phyloP scores from a whole-genome alignment of 83 land plant species.

The Diphasiastrum complanatum region DNA sequence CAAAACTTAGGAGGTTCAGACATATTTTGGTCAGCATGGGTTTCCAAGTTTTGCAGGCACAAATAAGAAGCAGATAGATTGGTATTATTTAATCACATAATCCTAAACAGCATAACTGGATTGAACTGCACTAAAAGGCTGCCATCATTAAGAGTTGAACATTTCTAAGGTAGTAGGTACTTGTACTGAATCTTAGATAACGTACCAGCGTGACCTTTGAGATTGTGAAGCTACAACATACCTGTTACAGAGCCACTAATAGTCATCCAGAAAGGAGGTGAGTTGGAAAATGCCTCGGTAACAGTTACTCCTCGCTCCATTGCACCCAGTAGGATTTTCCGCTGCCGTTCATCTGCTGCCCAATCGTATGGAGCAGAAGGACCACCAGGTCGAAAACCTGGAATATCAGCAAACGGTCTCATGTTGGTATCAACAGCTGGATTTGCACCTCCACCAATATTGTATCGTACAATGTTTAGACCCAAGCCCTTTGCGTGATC shows the following conservation, averaged over 20 bases:
- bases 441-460: slow-evolving; percentile 37
- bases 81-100: no score
- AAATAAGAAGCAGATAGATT: no score
- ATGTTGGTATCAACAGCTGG: slow-evolving; percentile 23
- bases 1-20: no score
- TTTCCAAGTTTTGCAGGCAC: no score
- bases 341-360: slow-evolving; percentile 28
- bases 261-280: slow-evolving; percentile 40
- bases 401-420: slow-evolving; percentile 31
- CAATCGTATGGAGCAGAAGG: slow-evolving; percentile 26
- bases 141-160: no score
- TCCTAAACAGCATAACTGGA: no score
- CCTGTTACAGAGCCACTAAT: slow-evolving; percentile 40
- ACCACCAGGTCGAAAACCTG: slow-evolving; percentile 26
- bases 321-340: slow-evolving; percentile 26
- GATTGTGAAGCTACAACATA: neutral
- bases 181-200: no score
- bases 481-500: slow-evolving; percentile 33
- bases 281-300: slow-evolving; percentile 34
- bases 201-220: no score
- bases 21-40: no score
- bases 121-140: no score
- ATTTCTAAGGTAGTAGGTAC: no score
- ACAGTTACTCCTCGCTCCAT: slow-evolving; percentile 25
- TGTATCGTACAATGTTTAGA: slow-evolving; percentile 33